Evolutionary conservation across 2,329 filamentous ascomycete species (phyloP).

Genomic region (Aspergillus persii): DNA sequence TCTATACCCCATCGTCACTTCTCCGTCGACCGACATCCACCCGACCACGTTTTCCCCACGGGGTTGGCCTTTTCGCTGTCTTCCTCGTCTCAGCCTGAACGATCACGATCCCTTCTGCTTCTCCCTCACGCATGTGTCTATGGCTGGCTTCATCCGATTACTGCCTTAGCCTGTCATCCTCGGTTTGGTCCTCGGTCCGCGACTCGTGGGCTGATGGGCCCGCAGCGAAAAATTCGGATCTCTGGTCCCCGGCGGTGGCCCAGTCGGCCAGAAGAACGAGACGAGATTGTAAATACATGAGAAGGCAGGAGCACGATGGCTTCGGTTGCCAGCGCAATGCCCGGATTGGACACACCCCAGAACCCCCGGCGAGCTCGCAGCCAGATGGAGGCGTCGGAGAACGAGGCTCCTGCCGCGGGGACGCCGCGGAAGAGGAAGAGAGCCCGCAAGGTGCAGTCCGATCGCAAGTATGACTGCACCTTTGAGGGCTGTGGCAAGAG

Average conservation of each 20-base stretch:
- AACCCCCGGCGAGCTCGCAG: slow-evolving; percentile 3
- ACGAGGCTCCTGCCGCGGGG: slow-evolving; percentile 12
- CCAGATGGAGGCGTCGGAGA: slow-evolving; percentile 13
- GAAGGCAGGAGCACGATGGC: slow-evolving; percentile 16
- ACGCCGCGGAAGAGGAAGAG: slow-evolving; percentile 27
- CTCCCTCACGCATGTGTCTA: neutral
- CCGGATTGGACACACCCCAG: slow-evolving; percentile 13
- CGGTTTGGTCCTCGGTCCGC: neutral
- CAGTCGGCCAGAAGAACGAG: no score
- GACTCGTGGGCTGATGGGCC: neutral
- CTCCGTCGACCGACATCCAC: neutral
- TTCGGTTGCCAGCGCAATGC: slow-evolving; percentile 21
- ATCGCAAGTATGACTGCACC: slow-evolving; percentile 71
- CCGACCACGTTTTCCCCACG: neutral
- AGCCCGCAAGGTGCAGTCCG: slow-evolving; percentile 45
- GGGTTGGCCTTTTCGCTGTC: neutral
- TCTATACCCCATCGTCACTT: neutral
- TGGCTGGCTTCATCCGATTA: neutral
- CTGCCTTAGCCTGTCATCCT: neutral
- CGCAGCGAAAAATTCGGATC: neutral
- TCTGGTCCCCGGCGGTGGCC: neutral
- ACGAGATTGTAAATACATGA: neutral
- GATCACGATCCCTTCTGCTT: no score
- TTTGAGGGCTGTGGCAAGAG: slow-evolving; percentile 89
- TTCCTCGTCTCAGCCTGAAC: neutral